phyloP scores from a whole-genome alignment of 73 alveolate species.

The Durusdinium trenchii region DNA sequence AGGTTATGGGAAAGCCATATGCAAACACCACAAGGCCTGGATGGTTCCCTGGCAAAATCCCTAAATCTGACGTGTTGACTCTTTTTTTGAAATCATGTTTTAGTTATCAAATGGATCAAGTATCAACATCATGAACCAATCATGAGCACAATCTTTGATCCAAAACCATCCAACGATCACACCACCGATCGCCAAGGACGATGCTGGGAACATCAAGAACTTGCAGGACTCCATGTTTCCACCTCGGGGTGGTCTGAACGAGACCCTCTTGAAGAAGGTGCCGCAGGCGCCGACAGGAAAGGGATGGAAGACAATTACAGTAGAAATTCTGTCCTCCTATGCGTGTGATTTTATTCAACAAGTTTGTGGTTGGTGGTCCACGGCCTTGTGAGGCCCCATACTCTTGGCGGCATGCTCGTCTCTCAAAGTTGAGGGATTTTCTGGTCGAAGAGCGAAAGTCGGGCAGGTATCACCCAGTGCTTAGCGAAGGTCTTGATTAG shows the following conservation, averaged over 20 bases:
- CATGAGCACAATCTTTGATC: background rate
- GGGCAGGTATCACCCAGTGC: background rate
- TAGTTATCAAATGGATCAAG: no score
- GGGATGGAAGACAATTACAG: background rate
- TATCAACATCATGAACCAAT: background rate
- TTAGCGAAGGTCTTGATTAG: background rate
- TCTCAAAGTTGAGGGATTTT: background rate
- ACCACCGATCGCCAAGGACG: background rate
- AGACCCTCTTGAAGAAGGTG: background rate
- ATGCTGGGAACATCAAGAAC: background rate
- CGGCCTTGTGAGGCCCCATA: background rate
- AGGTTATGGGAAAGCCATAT: background rate
- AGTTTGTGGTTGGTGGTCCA: background rate
- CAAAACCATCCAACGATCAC: no score
- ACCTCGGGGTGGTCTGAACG: constrained; percentile 1
- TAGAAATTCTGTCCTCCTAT: background rate
- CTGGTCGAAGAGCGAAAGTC: background rate
- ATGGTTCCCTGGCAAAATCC: constrained; percentile 19
- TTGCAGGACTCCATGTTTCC: background rate
- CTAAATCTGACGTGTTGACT: background rate
- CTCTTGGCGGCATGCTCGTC: background rate
- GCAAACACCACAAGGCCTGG: background rate
- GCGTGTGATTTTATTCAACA: background rate
- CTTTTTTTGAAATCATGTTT: background rate
- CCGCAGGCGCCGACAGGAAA: background rate